Base-by-base conservation (phyloP, 2,329 filamentous ascomycete genomes). In the Aspergillus sp. region DNA sequence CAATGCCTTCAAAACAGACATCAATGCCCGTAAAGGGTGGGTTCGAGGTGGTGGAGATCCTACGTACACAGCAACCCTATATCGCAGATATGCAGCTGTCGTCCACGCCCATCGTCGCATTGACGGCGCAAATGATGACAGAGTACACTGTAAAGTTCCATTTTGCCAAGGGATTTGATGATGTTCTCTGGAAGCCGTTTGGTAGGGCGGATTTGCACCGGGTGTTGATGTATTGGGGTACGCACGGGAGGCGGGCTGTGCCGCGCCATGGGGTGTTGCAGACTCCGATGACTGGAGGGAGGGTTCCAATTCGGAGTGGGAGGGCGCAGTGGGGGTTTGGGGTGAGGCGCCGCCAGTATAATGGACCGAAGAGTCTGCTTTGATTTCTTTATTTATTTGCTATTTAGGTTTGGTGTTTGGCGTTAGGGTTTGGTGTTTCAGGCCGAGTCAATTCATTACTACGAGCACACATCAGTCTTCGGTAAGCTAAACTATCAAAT, bases 1-100 rank as follows among this genome's bases (percentile, higher is more conserved):
- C 43, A 17, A 27, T 17, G 7, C 8, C 4, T 12, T 7, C 33
- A 35, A 12, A 11, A 4, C 23, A 57, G 55, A 17, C 17, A 6
- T 14, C 44, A 25, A 58, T 58, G 56, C 56, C 56, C 19, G 25
- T 58, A 9, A 55, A 54, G 39, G 15, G 19, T 27, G 56, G 56
- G 3, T 6, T 50, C 11, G 44, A 55, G 44, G 56, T 51, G 15
- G 46, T 50, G 33, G 14, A 23, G 3, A 55, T 45, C 17, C 27
- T 58, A 27, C 56, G 56, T 14, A 50, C 50, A 12, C 45, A 49
- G 21, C 41, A 11, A 12, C 56, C 56, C 1, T 54, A 54, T 31
- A 15, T 12, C n/a, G 23, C 19, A 23, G 46, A 58, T 19, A 45
- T 37, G 3, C 39, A 40, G 25, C 17, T 58, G 14, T 11, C 51